Conservation (phyloP, 805 yeast species). For the Torulaspora delbrueckii region DNA sequence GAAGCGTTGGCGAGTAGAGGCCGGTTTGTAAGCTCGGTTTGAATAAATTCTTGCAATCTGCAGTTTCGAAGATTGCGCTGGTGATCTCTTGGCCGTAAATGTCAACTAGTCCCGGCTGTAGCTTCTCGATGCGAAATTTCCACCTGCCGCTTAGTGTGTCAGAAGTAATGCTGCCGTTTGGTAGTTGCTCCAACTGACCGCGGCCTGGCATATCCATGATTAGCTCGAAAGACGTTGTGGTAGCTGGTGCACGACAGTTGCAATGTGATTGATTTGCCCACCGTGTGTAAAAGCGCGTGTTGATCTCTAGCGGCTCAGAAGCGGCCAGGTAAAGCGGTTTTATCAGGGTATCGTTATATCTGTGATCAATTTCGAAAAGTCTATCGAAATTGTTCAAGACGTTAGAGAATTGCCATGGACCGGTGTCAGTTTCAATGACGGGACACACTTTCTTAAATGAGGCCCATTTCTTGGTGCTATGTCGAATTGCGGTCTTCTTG, state of each 20-base stretch:
- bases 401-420: constrained; percentile 34
- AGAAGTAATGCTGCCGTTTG: constrained; percentile 13
- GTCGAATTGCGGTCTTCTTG: not conserved
- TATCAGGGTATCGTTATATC: constrained; percentile 38
- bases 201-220: constrained; percentile 24
- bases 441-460: not conserved
- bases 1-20: constrained; percentile 11
- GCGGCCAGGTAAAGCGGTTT: constrained; percentile 38
- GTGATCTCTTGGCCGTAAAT: constrained; percentile 35
- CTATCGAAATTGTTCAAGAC: constrained; percentile 37
- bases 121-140: constrained; percentile 44
- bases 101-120: constrained; percentile 41
- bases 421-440: not conserved
- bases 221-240: constrained; percentile 31
- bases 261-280: constrained; percentile 24
- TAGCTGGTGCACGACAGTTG: constrained; percentile 17
- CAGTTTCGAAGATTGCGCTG: constrained; percentile 14
- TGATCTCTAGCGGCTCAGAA: constrained; percentile 30
- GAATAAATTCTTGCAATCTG: constrained; percentile 8
- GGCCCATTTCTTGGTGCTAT: not conserved
- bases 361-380: constrained; percentile 44
- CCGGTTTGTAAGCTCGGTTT: constrained; percentile 11
- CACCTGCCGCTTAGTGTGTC: constrained; percentile 40
- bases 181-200: constrained; percentile 4
- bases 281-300: constrained; percentile 30